Evolutionary conservation across 805 yeast species (phyloP).

Genomic region (Wickerhamomyces tratensis): DNA sequence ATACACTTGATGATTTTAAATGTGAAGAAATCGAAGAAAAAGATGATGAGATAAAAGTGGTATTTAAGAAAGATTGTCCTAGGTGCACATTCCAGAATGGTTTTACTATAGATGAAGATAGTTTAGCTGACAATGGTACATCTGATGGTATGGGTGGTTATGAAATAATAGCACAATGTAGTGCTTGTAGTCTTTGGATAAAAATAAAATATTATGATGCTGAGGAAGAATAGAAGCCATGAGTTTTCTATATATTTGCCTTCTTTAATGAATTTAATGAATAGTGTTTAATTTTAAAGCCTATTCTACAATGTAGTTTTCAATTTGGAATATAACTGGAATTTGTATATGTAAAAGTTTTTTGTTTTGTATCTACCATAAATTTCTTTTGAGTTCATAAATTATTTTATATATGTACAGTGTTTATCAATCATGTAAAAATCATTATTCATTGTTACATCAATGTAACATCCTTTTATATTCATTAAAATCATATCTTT

Average conservation of each 20-base stretch:
- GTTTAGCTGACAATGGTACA: slow-evolving; percentile 44
- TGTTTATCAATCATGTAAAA: not conserved
- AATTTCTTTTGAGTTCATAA: no score
- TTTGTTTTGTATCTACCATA: no score
- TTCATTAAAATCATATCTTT: not conserved
- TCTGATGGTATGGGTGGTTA: slow-evolving; percentile 39
- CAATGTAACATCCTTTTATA: not conserved
- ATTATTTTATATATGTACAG: no score
- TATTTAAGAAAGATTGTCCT: slow-evolving; percentile 51
- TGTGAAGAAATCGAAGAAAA: slow-evolving; percentile 25
- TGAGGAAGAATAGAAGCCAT: slow-evolving; percentile 16
- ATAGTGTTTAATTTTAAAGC: no score
- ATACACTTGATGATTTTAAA: slow-evolving; percentile 54
- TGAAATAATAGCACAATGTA: slow-evolving; percentile 71
- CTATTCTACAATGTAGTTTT: no score
- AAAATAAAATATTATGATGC: slow-evolving; percentile 57
- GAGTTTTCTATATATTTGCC: not conserved
- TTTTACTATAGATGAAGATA: slow-evolving; percentile 50
- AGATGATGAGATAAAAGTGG: slow-evolving; percentile 16
- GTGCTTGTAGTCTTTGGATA: slow-evolving; percentile 80
- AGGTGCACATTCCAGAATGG: slow-evolving; percentile 47
- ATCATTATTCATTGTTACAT: not conserved
- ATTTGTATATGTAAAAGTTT: no score
- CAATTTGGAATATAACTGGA: no score
- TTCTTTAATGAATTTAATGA: no score